Evolutionary conservation across 352 stramenopile genomes (phyloP).

Genomic region (Phytopythium litorale): DNA sequence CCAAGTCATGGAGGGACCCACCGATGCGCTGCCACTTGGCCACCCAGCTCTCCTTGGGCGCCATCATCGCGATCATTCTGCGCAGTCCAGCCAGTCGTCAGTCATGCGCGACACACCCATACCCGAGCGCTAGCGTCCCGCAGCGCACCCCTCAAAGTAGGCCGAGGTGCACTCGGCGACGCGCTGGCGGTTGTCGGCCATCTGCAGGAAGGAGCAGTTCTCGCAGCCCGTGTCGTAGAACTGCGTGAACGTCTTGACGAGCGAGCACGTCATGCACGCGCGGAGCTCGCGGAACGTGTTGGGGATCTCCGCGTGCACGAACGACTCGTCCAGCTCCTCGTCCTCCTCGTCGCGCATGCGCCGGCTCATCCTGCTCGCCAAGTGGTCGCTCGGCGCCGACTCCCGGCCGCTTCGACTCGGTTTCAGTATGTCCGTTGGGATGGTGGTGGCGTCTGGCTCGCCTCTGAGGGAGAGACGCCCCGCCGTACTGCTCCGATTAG

Average conservation of each 20-base stretch:
- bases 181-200: slow-evolving; percentile 87
- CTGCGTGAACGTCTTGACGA: slow-evolving; percentile 89
- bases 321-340: slow-evolving; percentile 75
- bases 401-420: neutral
- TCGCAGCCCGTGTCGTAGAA: slow-evolving; percentile 90
- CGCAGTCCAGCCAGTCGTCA: neutral
- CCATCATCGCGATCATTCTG: slow-evolving; percentile 90
- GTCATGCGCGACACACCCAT: no score
- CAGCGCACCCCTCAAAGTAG: slow-evolving; percentile 80
- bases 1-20: slow-evolving; percentile 14
- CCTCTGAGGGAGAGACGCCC: neutral
- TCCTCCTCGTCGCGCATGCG: slow-evolving; percentile 70
- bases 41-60: slow-evolving; percentile 87
- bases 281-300: slow-evolving; percentile 87
- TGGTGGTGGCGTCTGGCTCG: neutral
- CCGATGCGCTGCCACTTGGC: slow-evolving; percentile 88
- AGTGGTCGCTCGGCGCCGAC: neutral
- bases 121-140: no score
- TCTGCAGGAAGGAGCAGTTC: slow-evolving; percentile 87
- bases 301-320: slow-evolving; percentile 84
- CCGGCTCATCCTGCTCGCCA: slow-evolving; percentile 29
- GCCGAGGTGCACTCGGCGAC: slow-evolving; percentile 87
- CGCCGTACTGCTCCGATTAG: neutral
- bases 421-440: neutral
- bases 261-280: slow-evolving; percentile 86